These are phyloP conservation scores for Globisporangium camurandrum DNA, from an alignment of 352 stramenopile species.

Conservation along the genomic window DNA sequence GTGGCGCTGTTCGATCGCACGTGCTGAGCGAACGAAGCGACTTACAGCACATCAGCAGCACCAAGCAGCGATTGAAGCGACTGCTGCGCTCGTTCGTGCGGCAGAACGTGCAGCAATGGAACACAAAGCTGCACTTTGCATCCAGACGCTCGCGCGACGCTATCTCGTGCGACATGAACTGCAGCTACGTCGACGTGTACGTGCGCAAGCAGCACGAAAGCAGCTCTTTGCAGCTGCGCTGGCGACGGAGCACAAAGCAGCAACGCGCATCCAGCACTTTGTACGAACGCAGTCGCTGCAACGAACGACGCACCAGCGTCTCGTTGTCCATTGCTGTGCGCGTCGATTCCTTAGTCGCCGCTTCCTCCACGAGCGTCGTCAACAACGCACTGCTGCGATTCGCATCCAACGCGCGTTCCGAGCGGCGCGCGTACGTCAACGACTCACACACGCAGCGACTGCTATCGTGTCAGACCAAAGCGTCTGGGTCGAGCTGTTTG, in stretches of 20 bases:
- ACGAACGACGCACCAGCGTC: conserved; percentile 1
- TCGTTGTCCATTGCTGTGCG: conserved; percentile 28
- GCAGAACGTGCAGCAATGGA: conserved; percentile 15
- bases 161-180: conserved; percentile 15
- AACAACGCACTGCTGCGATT: conserved; percentile 23
- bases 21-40: conserved; percentile 9
- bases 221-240: conserved; percentile 3
- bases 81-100: conserved; percentile 5
- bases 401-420: conserved; percentile 53
- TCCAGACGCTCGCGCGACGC: conserved; percentile 24
- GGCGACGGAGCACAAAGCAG: conserved; percentile 18
- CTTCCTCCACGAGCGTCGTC: conserved; percentile 11
- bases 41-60: conserved; percentile 8
- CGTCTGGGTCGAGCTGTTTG: conserved; percentile 62
- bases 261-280: conserved; percentile 30
- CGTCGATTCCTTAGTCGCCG: conserved; percentile 31
- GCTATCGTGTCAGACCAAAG: conserved; percentile 11
- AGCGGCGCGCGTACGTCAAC: conserved; percentile 27
- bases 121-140: conserved; percentile 18
- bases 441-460: conserved; percentile 27
- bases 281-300: conserved; percentile 20
- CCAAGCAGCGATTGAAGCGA: conserved; percentile 10
- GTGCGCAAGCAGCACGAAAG: conserved; percentile 13
- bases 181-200: conserved; percentile 11
- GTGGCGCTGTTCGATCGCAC: conserved; percentile 24